These are phyloP conservation scores for Colletotrichum theobromicola DNA, from an alignment of 2,329 filamentous ascomycete species.

Conservation along the genomic window DNA sequence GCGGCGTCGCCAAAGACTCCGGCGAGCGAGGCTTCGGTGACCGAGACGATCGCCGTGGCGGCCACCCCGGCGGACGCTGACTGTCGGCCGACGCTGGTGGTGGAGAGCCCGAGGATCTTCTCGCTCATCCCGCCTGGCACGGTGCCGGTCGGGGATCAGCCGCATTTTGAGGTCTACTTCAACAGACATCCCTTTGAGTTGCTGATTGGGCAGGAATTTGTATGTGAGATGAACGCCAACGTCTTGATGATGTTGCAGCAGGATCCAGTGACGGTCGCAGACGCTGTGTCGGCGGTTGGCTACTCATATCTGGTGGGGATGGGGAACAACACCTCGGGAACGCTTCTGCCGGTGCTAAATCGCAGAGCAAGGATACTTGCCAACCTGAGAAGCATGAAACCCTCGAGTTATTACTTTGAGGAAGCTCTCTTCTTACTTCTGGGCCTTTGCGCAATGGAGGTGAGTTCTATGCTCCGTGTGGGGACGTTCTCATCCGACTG, in stretches of 20 bases:
- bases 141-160: conserved; percentile 28
- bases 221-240: conserved; percentile 35
- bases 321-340: neutral
- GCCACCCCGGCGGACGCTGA: neutral
- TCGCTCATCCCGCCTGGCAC: conserved; percentile 29
- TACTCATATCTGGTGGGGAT: conserved; percentile 29
- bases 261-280: conserved; percentile 30
- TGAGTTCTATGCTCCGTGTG: conserved; percentile 18
- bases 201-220: conserved; percentile 33
- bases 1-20: neutral
- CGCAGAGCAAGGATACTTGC: conserved; percentile 32
- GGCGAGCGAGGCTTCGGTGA: neutral
- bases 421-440: conserved; percentile 31
- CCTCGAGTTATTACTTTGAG: conserved; percentile 27
- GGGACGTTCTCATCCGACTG: conserved; percentile 9
- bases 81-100: neutral
- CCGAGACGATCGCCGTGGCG: neutral
- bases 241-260: conserved; percentile 32
- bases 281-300: conserved; percentile 33
- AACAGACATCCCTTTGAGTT: conserved; percentile 32
- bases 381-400: conserved; percentile 27
- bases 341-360: conserved; percentile 27
- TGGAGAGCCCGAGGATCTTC: conserved; percentile 6
- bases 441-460: conserved; percentile 33
- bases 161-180: conserved; percentile 33